A percentile compares a stretch with the other conserved stretches of the same genome.
phyloP scores from a whole-genome alignment of 1,284 basidiomycete genomes.

The Sanguinoderma infundibulare region DNA sequence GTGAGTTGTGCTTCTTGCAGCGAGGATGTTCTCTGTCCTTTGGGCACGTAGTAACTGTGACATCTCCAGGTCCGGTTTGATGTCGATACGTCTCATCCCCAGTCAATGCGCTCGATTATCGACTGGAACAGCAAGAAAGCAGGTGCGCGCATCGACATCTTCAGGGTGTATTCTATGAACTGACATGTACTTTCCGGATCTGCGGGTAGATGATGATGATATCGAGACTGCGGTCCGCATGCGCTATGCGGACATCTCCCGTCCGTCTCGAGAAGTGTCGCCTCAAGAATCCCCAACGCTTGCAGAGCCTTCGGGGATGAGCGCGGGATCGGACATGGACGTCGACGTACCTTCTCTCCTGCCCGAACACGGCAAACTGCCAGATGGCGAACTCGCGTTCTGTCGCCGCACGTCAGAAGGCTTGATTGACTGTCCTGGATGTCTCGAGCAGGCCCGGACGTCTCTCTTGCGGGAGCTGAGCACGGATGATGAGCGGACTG shows the following conservation, averaged over 20 bases:
- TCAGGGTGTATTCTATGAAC: not conserved
- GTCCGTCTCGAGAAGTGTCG: slow-evolving; percentile 3
- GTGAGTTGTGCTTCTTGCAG: slow-evolving; percentile 37
- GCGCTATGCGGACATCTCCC: slow-evolving; percentile 41
- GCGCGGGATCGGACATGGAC: slow-evolving; percentile 2
- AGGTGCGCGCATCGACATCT: slow-evolving; percentile 46
- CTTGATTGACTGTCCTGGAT: slow-evolving; percentile 60
- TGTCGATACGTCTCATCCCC: slow-evolving; percentile 66
- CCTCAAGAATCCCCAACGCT: slow-evolving; percentile 13
- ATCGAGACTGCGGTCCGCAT: slow-evolving; percentile 69
- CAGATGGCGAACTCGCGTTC: slow-evolving; percentile 50
- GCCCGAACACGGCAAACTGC: slow-evolving; percentile 48
- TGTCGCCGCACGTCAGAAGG: slow-evolving; percentile 51
- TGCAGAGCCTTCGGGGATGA: slow-evolving; percentile 9
- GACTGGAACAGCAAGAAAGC: slow-evolving; percentile 89
- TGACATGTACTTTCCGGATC: not conserved
- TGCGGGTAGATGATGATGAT: slow-evolving; percentile 70
- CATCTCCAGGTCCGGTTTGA: slow-evolving; percentile 61
- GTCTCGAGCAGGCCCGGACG: slow-evolving; percentile 52
- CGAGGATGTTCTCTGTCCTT: not conserved
- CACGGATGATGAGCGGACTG: slow-evolving; percentile 39
- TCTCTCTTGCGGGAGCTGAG: slow-evolving; percentile 40
- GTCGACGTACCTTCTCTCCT: slow-evolving; percentile 1
- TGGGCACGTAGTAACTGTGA: not conserved
- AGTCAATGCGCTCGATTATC: slow-evolving; percentile 52